phyloP scores from a whole-genome alignment of 257 asterid species.

The Prunella vulgaris region DNA sequence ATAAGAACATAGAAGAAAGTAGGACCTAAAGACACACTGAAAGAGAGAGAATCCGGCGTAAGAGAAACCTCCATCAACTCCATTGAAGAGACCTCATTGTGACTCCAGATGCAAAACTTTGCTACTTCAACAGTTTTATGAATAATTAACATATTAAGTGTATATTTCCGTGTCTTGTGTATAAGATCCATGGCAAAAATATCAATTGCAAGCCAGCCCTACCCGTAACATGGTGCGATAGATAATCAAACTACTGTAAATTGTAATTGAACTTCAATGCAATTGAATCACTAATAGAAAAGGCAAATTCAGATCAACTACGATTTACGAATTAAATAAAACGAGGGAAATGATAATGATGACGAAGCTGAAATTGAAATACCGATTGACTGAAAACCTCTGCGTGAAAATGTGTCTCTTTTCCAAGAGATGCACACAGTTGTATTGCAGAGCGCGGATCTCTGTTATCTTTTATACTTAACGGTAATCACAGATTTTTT shows the following conservation, averaged over 20 bases:
- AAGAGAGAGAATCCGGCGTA: neutral
- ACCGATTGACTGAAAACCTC: neutral
- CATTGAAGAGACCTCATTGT: conserved; percentile 9
- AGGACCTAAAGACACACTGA: neutral
- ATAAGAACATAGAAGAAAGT: neutral
- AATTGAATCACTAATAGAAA: neutral
- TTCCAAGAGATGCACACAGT: neutral
- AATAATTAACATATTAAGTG: neutral
- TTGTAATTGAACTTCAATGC: neutral
- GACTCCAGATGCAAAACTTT: conserved; percentile 9
- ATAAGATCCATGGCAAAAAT: neutral
- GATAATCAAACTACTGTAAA: neutral
- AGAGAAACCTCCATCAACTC: neutral
- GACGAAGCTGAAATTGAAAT: neutral
- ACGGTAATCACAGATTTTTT: neutral
- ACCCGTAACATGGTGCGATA: neutral
- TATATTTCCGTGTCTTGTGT: neutral
- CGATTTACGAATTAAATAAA: neutral
- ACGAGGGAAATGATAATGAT: neutral
- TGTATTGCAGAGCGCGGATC: neutral
- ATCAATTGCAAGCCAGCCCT: neutral
- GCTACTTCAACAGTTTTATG: neutral
- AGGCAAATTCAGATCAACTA: neutral
- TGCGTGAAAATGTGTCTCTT: neutral
- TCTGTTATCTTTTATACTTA: neutral